Conservation (phyloP, 2,329 filamentous ascomycete species). For the Sarocladium kiliense region DNA sequence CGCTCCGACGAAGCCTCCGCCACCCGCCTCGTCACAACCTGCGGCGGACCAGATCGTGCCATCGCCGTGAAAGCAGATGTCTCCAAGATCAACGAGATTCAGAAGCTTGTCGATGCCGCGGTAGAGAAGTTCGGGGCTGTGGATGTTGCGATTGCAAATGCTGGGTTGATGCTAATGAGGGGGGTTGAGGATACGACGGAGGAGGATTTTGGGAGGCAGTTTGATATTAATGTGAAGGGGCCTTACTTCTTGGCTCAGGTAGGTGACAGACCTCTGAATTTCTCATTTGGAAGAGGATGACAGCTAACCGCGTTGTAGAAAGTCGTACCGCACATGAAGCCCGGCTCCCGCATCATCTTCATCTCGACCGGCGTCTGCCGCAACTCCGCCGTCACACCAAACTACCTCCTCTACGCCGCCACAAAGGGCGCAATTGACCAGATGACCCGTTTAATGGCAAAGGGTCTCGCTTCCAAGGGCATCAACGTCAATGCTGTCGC, state of each 20-base stretch:
- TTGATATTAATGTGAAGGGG: slow-evolving; percentile 52
- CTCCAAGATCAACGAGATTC: slow-evolving; percentile 12
- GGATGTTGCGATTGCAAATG: slow-evolving; percentile 48
- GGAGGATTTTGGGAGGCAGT: slow-evolving; percentile 42
- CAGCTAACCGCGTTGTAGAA: slow-evolving; percentile 28
- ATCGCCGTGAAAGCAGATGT: slow-evolving; percentile 37
- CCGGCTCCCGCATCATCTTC: slow-evolving; percentile 44
- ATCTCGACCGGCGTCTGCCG: slow-evolving; percentile 39
- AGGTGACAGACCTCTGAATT: not conserved
- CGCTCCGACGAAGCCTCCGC: slow-evolving; percentile 38
- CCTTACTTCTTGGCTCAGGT: slow-evolving; percentile 47
- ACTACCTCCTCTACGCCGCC: slow-evolving; percentile 46
- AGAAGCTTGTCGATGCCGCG: slow-evolving; percentile 16
- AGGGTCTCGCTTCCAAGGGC: slow-evolving; percentile 46
- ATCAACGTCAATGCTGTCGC: slow-evolving; percentile 41
- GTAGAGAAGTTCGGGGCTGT: slow-evolving; percentile 9
- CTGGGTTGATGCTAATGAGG: slow-evolving; percentile 45
- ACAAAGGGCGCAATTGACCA: slow-evolving; percentile 58
- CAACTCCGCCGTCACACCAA: slow-evolving; percentile 32
- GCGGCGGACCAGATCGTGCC: slow-evolving; percentile 38
- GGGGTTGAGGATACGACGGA: slow-evolving; percentile 44
- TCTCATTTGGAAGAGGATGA: not conserved
- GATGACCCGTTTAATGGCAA: slow-evolving; percentile 48
- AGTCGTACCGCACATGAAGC: slow-evolving; percentile 44
- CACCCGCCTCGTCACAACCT: slow-evolving; percentile 36